Conservation (phyloP, 495 filamentous ascomycete genomes). For the Penicillium mononematosum region DNA sequence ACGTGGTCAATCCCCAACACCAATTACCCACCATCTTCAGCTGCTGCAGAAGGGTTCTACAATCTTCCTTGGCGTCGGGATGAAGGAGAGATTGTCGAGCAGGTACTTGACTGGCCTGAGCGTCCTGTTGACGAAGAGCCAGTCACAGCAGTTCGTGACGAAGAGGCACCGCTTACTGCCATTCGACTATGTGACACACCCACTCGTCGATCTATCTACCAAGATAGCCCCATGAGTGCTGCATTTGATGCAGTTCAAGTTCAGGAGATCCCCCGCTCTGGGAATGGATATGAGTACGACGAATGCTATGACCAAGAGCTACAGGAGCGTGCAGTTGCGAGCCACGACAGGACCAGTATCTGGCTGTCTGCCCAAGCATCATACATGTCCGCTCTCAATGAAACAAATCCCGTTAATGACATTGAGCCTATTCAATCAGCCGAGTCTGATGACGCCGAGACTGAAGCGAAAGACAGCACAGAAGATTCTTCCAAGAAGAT, state of each 20-base stretch:
- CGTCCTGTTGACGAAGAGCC: conserved; percentile 45
- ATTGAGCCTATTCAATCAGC: conserved; percentile 35
- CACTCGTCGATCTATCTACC: conserved; percentile 22
- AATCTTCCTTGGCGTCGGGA: conserved; percentile 65
- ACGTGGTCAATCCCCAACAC: conserved; percentile 64
- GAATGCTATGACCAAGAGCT: conserved; percentile 67
- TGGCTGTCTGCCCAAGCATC: conserved; percentile 80
- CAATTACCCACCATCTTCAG: conserved; percentile 65
- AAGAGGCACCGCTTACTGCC: conserved; percentile 68
- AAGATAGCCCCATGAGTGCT: conserved; percentile 34
- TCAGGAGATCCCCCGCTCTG: conserved; percentile 37
- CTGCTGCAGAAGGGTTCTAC: conserved; percentile 83
- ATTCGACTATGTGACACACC: conserved; percentile 34
- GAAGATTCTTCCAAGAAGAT: conserved; percentile 59
- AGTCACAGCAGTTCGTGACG: conserved; percentile 43
- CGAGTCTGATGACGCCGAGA: conserved; percentile 18
- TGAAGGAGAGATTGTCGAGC: conserved; percentile 59
- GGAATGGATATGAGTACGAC: conserved; percentile 62
- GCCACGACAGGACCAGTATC: conserved; percentile 73
- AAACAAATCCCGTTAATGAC: conserved; percentile 58
- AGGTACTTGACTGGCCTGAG: conserved; percentile 60
- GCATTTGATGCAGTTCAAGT: conserved; percentile 34
- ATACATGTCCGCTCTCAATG: conserved; percentile 69
- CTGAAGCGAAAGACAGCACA: conserved; percentile 20
- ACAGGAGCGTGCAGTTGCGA: conserved; percentile 59